Conservation (phyloP, 2,329 filamentous ascomycete genomes). For the Diaporthe velutina region DNA sequence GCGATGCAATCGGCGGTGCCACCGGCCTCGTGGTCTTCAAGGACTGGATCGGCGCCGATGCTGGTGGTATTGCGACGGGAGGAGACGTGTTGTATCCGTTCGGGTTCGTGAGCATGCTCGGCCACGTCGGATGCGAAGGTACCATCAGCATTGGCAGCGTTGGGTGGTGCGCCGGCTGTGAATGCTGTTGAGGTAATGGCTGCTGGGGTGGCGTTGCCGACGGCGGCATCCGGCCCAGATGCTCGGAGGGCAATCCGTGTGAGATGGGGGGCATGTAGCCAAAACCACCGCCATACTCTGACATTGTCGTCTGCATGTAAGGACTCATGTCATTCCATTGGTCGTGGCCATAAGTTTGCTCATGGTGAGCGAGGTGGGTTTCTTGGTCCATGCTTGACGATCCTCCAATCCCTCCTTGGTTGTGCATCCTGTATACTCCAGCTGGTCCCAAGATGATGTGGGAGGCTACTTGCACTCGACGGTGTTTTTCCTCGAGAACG, state of each 20-base stretch:
- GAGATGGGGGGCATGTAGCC: conserved; percentile 68
- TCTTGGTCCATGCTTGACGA: conserved; percentile 62
- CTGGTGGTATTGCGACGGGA: conserved; percentile 70
- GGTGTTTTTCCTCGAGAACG: background rate
- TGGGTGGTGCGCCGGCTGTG: conserved; percentile 55
- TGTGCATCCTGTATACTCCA: conserved; percentile 55
- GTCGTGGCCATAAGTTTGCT: conserved; percentile 59
- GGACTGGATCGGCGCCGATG: conserved; percentile 63
- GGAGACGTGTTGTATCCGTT: conserved; percentile 70
- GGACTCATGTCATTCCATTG: conserved; percentile 69
- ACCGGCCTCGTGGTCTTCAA: conserved; percentile 58
- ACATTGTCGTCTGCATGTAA: conserved; percentile 78
- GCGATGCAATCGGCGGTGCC: conserved; percentile 66
- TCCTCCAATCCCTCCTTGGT: conserved; percentile 54
- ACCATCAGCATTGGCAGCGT: conserved; percentile 80
- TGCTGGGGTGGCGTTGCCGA: conserved; percentile 68
- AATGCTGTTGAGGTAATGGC: conserved; percentile 65
- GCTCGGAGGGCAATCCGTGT: conserved; percentile 63
- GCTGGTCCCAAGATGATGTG: background rate
- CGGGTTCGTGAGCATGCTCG: conserved; percentile 84
- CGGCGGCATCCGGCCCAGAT: conserved; percentile 66
- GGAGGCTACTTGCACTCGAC: background rate
- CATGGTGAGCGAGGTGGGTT: conserved; percentile 56
- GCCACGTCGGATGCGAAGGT: conserved; percentile 78
- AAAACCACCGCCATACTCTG: conserved; percentile 74